Base-by-base conservation (phyloP, 257 asterid genomes). In the Prunella vulgaris region DNA sequence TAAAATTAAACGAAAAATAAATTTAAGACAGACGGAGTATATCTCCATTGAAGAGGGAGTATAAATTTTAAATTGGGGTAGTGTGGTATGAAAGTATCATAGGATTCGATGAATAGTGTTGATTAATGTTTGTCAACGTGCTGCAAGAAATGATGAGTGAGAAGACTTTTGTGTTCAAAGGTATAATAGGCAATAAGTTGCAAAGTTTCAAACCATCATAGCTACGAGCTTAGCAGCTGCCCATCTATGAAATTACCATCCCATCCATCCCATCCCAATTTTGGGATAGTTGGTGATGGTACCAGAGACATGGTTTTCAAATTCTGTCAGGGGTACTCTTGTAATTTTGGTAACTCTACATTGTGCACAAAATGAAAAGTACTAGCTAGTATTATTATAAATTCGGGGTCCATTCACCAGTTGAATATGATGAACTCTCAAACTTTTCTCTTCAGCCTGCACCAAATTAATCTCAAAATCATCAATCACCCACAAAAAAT, bases 361-460 rank as follows among this genome's bases (percentile, higher is more conserved):
- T 46, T 20, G 58, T 51, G 27, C 58, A 51, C 27, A 51, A 25
- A 51, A 0, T 18, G 9, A 46, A 46, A 46, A 44, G 33, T 28
- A 28, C 5, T 28, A 28, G 33, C 4, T 27, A n/a, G 35, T 32
- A 32, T n/a, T 6, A 46, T 46, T 1, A 44, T 13, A 3, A n/a
- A 46, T 46, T 46, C 7, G 1, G 13, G 4, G 37, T 57, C 60
- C 70, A 13, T 40, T 75, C 60, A 62, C 64, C 25, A 85, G 62
- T 70, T 86, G 93, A 25, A 84, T 62, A 20, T 66, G 75, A 10
- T 82, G 90, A 18, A 74, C 81, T 66, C 85, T 79, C 61, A 84
- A 68, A 48, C 86, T 82, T 64, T 74, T 81, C 71, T 85, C 93
- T 37, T 73, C 74, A 42, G 58, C 89, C 95, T 88, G 83, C 87